phyloP scores from a whole-genome alignment of 805 yeast species.

The Debaryomyces hansenii region DNA sequence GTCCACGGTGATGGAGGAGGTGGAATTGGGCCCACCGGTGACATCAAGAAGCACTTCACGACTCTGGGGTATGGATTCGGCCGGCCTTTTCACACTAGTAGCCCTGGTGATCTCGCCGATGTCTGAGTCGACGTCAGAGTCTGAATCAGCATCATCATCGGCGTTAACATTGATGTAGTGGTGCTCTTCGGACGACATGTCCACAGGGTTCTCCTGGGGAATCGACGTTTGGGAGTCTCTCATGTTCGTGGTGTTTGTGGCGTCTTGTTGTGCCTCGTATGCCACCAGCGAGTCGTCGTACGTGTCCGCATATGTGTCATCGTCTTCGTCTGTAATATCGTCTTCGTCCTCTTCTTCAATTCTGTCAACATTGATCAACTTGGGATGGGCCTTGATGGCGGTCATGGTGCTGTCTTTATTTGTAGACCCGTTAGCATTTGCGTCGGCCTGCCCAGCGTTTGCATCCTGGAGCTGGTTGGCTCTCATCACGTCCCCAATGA shows the following conservation, averaged over 20 bases:
- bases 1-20: not conserved
- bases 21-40: constrained; percentile 1
- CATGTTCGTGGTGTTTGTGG: not conserved
- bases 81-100: constrained; percentile 28
- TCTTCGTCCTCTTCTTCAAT: constrained; percentile 46
- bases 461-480: constrained; percentile 15
- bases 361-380: constrained; percentile 56
- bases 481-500: constrained; percentile 38
- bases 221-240: not conserved
- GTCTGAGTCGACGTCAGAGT: constrained; percentile 47
- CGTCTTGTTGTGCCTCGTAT: not conserved
- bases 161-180: not conserved
- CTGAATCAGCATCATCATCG: constrained; percentile 21
- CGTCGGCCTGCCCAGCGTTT: not conserved
- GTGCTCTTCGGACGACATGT: no score
- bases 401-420: constrained; percentile 52
- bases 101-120: constrained; percentile 46
- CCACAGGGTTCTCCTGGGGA: no score
- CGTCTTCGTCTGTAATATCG: constrained; percentile 20
- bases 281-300: not conserved
- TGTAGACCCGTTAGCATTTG: not conserved
- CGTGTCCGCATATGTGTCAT: constrained; percentile 11
- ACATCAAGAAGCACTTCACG: constrained; percentile 15
- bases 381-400: constrained; percentile 75
- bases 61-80: constrained; percentile 5